Base-by-base conservation (phyloP, 2,329 filamentous ascomycete species). In the Aspergillus niger region DNA sequence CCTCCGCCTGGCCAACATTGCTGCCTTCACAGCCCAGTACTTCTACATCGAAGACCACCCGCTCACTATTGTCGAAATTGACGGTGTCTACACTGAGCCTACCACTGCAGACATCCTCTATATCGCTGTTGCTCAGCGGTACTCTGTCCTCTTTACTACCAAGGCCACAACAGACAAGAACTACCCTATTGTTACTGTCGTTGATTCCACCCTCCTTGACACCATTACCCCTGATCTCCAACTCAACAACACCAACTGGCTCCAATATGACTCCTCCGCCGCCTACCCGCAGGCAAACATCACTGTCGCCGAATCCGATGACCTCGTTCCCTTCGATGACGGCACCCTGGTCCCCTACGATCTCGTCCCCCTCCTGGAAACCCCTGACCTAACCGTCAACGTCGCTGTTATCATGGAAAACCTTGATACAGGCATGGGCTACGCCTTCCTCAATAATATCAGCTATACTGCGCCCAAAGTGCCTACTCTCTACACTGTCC, bases 391-490 rank as follows among this genome's bases (percentile, higher is more conserved):
- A 28, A 61, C 39, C 20, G 41, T 63, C 28, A 58, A 51, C 2
- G 17, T 61, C 32, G 56, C 60, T n/a, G 20, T 90, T 8, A 80
- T 81, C 64, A 91, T 92, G 89, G 83, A 88, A 70, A 59, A 58
- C 41, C 54, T 63, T 6, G 61, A 49, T n/a, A 53, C 61, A 38
- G 61, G 61, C 15, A 52, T 51, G 44, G 73, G 72, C 80, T 78
- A 20, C 17, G 17, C 17, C 17, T 20, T 20, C 17, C 88, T 90
- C 60, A 92, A 93, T 79, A 87, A 91, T 73, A 86, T 91, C 63
- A 91, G 89, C 41, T 96, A 92, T 74, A 83, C 84, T 7, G 57
- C 75, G 0, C 90, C 90, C 53, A 91, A 91, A 71, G 91, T 95
- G 0, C 91, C 91, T 0, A 87, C 89, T 0, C 81, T 96, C 0